These are phyloP conservation scores for Eucalyptus marginata DNA, from an alignment of 345 rosid genomes.

Conservation along the genomic window DNA sequence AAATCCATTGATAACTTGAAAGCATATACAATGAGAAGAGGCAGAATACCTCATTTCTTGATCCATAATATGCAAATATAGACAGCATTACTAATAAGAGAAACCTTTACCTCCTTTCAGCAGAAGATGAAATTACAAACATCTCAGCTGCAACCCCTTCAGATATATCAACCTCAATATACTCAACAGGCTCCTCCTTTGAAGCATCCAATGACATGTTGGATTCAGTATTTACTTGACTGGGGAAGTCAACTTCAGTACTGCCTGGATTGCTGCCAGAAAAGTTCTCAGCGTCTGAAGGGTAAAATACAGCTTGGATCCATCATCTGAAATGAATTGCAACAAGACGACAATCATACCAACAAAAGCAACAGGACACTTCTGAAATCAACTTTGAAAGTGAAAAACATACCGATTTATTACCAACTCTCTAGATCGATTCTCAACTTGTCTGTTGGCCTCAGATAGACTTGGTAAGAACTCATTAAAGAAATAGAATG, in stretches of 20 bases:
- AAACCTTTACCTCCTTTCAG: slow-evolving; percentile 41
- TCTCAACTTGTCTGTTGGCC: slow-evolving; percentile 82
- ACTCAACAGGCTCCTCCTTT: slow-evolving; percentile 1
- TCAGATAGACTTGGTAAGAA: slow-evolving; percentile 52
- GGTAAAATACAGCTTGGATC: slow-evolving; percentile 77
- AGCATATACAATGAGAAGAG: background rate
- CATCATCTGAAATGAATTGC: slow-evolving; percentile 41
- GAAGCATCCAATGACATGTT: slow-evolving; percentile 1
- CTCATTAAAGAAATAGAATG: slow-evolving; percentile 74
- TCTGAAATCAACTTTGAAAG: background rate
- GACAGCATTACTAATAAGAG: background rate
- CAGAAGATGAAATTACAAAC: slow-evolving; percentile 52
- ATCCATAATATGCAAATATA: background rate
- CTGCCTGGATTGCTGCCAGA: background rate
- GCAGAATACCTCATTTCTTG: background rate
- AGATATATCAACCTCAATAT: slow-evolving; percentile 51
- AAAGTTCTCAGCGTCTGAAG: slow-evolving; percentile 6
- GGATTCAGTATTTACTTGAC: slow-evolving; percentile 2
- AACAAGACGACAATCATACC: background rate
- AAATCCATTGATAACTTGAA: background rate
- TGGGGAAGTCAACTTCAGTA: slow-evolving; percentile 3
- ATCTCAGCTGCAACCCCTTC: slow-evolving; percentile 64
- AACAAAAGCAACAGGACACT: background rate
- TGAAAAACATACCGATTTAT: slow-evolving; percentile 48
- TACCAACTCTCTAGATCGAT: slow-evolving; percentile 69